Base-by-base conservation (phyloP, 495 filamentous ascomycete genomes). In the Lindgomyces ingoldianus region DNA sequence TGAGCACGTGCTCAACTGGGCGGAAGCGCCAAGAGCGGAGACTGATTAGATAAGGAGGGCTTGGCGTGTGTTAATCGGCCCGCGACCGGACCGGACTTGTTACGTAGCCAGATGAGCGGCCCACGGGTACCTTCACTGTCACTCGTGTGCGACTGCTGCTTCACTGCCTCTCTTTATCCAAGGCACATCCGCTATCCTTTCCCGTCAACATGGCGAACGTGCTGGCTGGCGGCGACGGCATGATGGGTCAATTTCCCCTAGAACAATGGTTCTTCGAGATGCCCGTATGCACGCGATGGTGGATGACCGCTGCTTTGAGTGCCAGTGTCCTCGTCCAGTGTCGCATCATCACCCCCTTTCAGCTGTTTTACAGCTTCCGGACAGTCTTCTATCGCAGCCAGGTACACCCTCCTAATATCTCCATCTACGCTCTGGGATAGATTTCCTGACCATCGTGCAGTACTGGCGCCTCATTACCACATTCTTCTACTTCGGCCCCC, bases 211-310 rank as follows among this genome's bases (percentile, higher is more conserved):
- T 91, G 88, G 88, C 89, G 64, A 84, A 85, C 64, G 84, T 89
- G 76, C 80, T 87, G 57, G 84, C 80, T 63, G 85, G 81, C 61
- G 77, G 69, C n/a, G 75, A 71, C 48, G 88, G 79, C 74, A 76
- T 81, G 48, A 84, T 83, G 60, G 85, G 83, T 61, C 87, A 89
- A 62, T 90, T 94, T 69, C 93, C 91, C 24, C 83, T 97, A 8
- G 93, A 96, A 76, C 89, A 92, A 72, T 97, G 94, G 93, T 96
- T 96, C 78, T 96, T 88, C 77, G 93, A 98, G 76, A 96, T 97
- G 88, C 94, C 95, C 1, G 86, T 93, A 22, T 94, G 93, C 71
- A 98, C 95, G 25, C 80, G 94, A 49, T 93, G 88, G 85, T 98
- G 94, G 94, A 98, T 95, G 14, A 92, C 89, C 4, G 92, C 92